Evolutionary conservation across 306 rosid genomes (phyloP).

Genomic region (Begonia loranthoides): DNA sequence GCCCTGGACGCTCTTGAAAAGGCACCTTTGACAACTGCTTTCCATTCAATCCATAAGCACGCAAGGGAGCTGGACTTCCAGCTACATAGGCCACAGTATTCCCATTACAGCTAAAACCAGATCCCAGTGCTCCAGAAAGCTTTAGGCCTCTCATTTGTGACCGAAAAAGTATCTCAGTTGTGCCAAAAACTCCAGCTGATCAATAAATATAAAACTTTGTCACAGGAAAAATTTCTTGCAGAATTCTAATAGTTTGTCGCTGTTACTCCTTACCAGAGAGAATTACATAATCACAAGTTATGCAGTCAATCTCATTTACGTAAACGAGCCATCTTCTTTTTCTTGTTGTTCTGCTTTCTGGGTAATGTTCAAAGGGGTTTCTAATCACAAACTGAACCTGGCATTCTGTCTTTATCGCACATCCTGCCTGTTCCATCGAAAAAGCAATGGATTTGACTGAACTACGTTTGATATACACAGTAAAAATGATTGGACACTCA

Average conservation of each 20-base stretch:
- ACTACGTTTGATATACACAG: not conserved
- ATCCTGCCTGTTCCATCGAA: conserved; percentile 16
- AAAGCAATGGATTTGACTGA: not conserved
- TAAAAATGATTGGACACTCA: too few species aligned
- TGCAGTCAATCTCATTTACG: conserved; percentile 22
- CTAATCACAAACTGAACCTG: conserved; percentile 16
- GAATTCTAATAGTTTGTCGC: not conserved
- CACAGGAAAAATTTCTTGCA: not conserved
- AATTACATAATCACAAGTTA: conserved; percentile 20
- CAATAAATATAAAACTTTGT: not conserved
- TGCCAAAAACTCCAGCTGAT: conserved; percentile 25
- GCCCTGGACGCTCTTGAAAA: conserved; percentile 26
- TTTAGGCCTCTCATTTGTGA: conserved; percentile 26
- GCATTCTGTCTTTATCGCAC: conserved; percentile 13
- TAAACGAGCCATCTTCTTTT: conserved; percentile 25
- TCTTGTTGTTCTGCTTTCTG: conserved; percentile 7
- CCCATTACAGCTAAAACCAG: conserved; percentile 30
- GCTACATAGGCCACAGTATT: conserved; percentile 26
- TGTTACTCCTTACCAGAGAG: conserved; percentile 16
- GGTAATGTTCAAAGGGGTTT: conserved; percentile 2
- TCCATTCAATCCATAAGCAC: conserved; percentile 13
- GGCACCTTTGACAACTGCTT: conserved; percentile 15
- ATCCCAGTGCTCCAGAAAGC: conserved; percentile 21
- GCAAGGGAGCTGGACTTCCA: conserved; percentile 19
- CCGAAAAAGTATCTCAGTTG: conserved; percentile 23